A percentile compares a stretch with the other conserved stretches of the same genome.
Conservation (phyloP, 2,329 filamentous ascomycete species). For the Grosmannia clavigera region DNA sequence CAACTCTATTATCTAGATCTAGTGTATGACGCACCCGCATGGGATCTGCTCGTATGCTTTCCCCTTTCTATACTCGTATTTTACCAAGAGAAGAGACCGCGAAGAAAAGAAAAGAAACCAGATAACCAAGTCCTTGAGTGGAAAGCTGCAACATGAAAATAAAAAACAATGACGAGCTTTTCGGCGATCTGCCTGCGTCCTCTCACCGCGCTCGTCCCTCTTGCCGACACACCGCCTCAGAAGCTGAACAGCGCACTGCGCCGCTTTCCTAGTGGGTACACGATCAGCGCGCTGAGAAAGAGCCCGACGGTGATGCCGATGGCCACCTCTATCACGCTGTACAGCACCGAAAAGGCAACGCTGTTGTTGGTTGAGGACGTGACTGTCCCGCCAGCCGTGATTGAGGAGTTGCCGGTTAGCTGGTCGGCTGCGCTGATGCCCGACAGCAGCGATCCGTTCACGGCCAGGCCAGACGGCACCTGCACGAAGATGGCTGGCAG, state of each 20-base stretch:
- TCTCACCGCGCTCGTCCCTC: slow-evolving; percentile 5
- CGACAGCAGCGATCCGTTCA: slow-evolving; percentile 44
- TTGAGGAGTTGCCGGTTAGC: slow-evolving; percentile 32
- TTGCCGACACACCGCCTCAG: slow-evolving; percentile 13
- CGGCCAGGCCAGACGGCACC: slow-evolving; percentile 50
- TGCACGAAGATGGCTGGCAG: slow-evolving; percentile 74
- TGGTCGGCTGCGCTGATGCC: slow-evolving; percentile 45
- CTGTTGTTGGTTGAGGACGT: slow-evolving; percentile 22
- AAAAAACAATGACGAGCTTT: not conserved
- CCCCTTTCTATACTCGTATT: not conserved
- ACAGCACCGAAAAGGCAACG: slow-evolving; percentile 40
- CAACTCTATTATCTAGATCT: not conserved
- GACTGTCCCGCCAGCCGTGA: slow-evolving; percentile 12
- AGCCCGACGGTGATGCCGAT: slow-evolving; percentile 51
- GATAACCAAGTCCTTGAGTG: not conserved
- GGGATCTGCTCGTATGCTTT: not conserved
- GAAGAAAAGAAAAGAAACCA: not conserved
- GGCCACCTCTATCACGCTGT: slow-evolving; percentile 47
- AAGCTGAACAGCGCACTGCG: slow-evolving; percentile 46
- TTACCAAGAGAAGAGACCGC: not conserved
- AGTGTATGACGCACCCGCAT: not conserved
- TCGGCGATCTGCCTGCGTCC: too few species aligned
- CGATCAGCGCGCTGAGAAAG: slow-evolving; percentile 41
- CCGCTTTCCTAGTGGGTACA: slow-evolving; percentile 45
- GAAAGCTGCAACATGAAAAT: not conserved